A percentile compares a stretch with the other conserved stretches of the same genome.
Evolutionary conservation across 75 land plant species (phyloP).

Genomic region (Cunninghamia lanceolata): DNA sequence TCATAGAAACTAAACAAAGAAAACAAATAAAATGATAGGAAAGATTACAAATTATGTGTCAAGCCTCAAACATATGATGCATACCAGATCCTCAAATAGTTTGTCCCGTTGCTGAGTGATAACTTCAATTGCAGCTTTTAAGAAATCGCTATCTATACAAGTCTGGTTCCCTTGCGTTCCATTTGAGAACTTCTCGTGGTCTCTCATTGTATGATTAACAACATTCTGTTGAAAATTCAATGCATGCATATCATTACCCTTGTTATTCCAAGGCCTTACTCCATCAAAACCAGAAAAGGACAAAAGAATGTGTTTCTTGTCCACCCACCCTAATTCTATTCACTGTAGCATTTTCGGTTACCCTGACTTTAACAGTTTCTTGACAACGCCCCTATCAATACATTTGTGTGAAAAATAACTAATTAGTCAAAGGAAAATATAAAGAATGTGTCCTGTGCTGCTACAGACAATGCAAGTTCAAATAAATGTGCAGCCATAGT

Average conservation of each 20-base stretch:
- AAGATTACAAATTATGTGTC: not conserved
- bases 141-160: not conserved
- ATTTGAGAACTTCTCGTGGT: not conserved
- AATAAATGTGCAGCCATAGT: not conserved
- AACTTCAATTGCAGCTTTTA: not conserved
- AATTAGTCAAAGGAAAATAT: not conserved
- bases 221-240: not conserved
- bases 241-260: not conserved
- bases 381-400: not conserved
- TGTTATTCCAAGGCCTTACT: not conserved
- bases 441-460: not conserved
- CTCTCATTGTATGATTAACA: not conserved
- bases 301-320: not conserved
- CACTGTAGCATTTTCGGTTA: not conserved
- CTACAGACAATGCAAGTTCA: not conserved
- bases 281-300: not conserved
- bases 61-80: not conserved
- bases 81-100: slow-evolving; percentile 3
- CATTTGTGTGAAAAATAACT: not conserved
- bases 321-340: not conserved
- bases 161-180: not conserved
- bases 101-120: not conserved
- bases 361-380: not conserved
- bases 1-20: not conserved
- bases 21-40: not conserved